Evolutionary conservation across 2,329 filamentous ascomycete species (phyloP).

Genomic region (Pezicula radicicola): DNA sequence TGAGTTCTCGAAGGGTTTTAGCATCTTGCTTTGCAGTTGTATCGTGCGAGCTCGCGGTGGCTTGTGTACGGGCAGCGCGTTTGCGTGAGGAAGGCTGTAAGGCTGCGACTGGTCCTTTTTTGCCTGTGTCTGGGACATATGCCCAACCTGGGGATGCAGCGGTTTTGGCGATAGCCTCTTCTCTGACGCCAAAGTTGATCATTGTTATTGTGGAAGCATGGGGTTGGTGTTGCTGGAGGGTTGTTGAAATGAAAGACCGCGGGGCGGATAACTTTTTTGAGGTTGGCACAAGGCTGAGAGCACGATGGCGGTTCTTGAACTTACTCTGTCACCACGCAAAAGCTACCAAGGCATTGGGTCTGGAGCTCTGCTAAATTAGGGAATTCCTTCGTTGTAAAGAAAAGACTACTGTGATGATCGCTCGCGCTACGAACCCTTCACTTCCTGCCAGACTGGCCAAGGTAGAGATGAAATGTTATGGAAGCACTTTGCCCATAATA

Average conservation of each 20-base stretch:
- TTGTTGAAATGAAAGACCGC: too few species aligned
- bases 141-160: conserved; percentile 83
- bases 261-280: too few species aligned
- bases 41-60: conserved; percentile 55
- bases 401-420: background rate
- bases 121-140: conserved; percentile 76
- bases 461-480: too few species aligned
- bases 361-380: too few species aligned
- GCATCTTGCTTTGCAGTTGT: conserved; percentile 79
- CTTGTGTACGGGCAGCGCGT: conserved; percentile 55
- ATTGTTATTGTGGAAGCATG: conserved; percentile 31
- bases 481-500: too few species aligned
- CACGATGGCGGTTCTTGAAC: too few species aligned
- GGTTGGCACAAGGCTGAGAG: too few species aligned
- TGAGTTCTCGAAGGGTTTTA: conserved; percentile 77
- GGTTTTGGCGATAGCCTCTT: conserved; percentile 69
- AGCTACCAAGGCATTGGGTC: too few species aligned
- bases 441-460: too few species aligned
- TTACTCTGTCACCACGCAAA: too few species aligned
- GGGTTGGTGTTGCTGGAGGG: background rate
- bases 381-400: too few species aligned
- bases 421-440: background rate
- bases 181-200: conserved; percentile 76
- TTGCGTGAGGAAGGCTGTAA: conserved; percentile 61
- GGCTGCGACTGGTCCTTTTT: conserved; percentile 51